Base-by-base conservation (phyloP, 2,329 filamentous ascomycete species). In the Aspergillus sp. region DNA sequence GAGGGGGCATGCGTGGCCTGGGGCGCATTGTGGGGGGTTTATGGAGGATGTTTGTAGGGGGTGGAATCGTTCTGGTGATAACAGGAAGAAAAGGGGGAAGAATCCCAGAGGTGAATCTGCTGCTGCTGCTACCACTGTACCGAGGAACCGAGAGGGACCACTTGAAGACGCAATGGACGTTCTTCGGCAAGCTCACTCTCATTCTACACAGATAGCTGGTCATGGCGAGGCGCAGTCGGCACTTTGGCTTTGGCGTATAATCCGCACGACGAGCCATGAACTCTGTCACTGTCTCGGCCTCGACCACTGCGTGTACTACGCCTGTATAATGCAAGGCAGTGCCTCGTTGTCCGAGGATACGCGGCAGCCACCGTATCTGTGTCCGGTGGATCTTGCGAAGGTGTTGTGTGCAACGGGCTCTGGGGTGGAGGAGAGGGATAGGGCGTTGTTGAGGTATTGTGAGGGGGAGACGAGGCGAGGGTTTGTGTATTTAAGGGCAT, bases 201-300 rank as follows among this genome's bases (percentile, higher is more conserved):
- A 11, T 4, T 30, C 27, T 30, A 4, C 4, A 11, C 27, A 4
- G 4, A 15, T 37, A 9, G 13, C 34, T 4, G 34, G 34, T 37
- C 4, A 13, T 37, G 1, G 15, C 34, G 12, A 37, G 34, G 8
- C 5, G 13, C 34, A 37, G 34, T 44, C 30, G 0, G 77, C 72
- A 0, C 66, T 87, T 2, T 89, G 86, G 85, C 79, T 89, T 13
- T 79, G 79, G 9, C 78, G 82, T 11, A 69, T 84, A 2, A 84
- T 78, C 52, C 81, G 81, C 50, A 88, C 87, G 0, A 82, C 81
- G 1, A 79, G 80, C 2, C 88, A 90, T 66, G 87, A 90, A 65
- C 71, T 90, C 0, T 84, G 86, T 0, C 88, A 89, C 68, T 90
- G 86, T 65, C 80, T 90, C 39, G 85, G 83, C 0, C 77, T 90